Percentiles rank a stretch among this genome's conserved stretches.
phyloP scores from a whole-genome alignment of 1,139 yeast genomes.

The Scheffersomyces parashehatae region DNA sequence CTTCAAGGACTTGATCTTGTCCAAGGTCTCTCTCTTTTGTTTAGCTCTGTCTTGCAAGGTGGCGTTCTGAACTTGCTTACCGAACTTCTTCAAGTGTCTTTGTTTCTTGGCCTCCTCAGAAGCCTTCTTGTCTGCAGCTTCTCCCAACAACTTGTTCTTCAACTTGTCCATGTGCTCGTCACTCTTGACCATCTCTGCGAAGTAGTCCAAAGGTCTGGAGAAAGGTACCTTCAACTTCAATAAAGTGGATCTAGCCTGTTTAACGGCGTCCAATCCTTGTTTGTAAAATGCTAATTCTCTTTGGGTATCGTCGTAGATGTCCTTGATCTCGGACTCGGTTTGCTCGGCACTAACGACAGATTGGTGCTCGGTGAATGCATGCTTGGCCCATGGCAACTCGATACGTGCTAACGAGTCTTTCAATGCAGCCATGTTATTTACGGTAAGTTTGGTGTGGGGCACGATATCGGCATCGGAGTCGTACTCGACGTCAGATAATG shows the following conservation, averaged over 20 bases:
- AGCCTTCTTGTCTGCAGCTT: conserved; percentile 90
- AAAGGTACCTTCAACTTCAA: conserved; percentile 76
- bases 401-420: conserved; percentile 68
- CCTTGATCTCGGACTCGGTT: conserved; percentile 70
- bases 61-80: conserved; percentile 94
- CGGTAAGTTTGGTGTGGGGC: conserved; percentile 85
- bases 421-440: conserved; percentile 71
- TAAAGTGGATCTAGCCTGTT: conserved; percentile 67
- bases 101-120: conserved; percentile 93
- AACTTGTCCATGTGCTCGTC: conserved; percentile 98
- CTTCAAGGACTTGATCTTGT: conserved; percentile 84
- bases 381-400: conserved; percentile 67
- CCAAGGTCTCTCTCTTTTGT: conserved; percentile 89
- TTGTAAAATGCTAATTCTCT: conserved; percentile 65
- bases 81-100: conserved; percentile 93
- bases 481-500: conserved; percentile 75
- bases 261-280: conserved; percentile 87
- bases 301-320: conserved; percentile 93
- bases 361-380: conserved; percentile 83
- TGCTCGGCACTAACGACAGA: conserved; percentile 61
- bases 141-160: conserved; percentile 76
- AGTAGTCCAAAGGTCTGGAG: conserved; percentile 90
- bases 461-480: conserved; percentile 87
- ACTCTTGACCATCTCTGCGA: conserved; percentile 97
- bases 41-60: conserved; percentile 93